phyloP scores from a whole-genome alignment of 768 basidiomycete genomes.

The Suillus alpinus region DNA sequence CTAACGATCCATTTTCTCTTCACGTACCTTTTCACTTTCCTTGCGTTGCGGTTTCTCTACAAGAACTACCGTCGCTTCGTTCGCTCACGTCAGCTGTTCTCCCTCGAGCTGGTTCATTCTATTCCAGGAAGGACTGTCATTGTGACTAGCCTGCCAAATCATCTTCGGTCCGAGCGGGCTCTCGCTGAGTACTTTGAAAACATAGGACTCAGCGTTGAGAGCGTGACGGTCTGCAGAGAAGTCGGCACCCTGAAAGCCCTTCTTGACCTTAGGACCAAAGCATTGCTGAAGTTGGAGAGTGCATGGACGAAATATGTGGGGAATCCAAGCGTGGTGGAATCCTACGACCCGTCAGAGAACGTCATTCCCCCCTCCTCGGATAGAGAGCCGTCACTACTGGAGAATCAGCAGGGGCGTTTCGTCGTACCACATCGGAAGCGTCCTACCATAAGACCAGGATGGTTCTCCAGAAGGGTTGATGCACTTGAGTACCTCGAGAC shows the following conservation, averaged over 20 bases:
- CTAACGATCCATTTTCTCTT: slow-evolving; percentile 87
- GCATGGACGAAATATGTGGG: slow-evolving; percentile 93
- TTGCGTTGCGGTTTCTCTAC: slow-evolving; percentile 84
- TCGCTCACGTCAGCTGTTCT: slow-evolving; percentile 88
- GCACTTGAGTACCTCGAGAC: slow-evolving; percentile 85
- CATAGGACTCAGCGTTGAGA: slow-evolving; percentile 85
- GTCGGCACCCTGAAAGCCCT: slow-evolving; percentile 69
- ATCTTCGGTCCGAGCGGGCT: slow-evolving; percentile 79
- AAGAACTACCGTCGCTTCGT: slow-evolving; percentile 88
- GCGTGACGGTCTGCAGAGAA: slow-evolving; percentile 85
- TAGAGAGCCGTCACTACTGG: slow-evolving; percentile 51
- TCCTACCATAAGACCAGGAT: slow-evolving; percentile 72
- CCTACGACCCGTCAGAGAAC: slow-evolving; percentile 72
- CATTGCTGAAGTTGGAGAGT: slow-evolving; percentile 72
- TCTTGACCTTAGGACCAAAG: slow-evolving; percentile 77
- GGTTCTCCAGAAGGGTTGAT: slow-evolving; percentile 79
- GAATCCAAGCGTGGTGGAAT: slow-evolving; percentile 84
- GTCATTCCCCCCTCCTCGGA: slow-evolving; percentile 43
- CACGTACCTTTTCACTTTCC: slow-evolving; percentile 89
- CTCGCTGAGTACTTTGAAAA: slow-evolving; percentile 93
- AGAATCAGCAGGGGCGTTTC: slow-evolving; percentile 52
- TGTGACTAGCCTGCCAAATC: slow-evolving; percentile 79
- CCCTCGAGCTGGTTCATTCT: slow-evolving; percentile 91
- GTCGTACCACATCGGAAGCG: slow-evolving; percentile 74
- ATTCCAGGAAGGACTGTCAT: slow-evolving; percentile 93